Conservation (phyloP, 2,329 filamentous ascomycete species). For the Fusarium chaquense region DNA sequence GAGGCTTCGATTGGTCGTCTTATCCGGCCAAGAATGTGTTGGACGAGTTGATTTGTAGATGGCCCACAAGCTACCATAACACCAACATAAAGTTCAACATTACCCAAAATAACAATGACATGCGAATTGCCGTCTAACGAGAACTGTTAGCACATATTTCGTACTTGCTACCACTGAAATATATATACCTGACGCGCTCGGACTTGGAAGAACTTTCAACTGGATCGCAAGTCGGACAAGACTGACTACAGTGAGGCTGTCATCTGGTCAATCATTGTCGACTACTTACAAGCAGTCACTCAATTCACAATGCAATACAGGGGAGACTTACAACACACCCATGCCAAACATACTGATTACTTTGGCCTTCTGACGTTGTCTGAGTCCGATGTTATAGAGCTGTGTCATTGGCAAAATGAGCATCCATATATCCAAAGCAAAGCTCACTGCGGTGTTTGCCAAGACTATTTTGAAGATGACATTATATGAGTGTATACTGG, state of each 20-base stretch:
- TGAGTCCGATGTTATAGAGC: neutral
- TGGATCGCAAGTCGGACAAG: neutral
- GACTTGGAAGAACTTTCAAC: neutral
- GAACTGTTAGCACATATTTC: too few species aligned
- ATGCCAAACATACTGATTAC: constrained; percentile 8
- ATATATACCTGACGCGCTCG: neutral
- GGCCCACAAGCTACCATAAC: constrained; percentile 1
- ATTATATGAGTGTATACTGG: rapidly evolving
- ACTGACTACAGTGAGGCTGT: neutral
- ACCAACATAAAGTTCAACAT: constrained; percentile 4
- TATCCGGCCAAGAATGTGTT: neutral
- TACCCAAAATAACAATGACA: neutral
- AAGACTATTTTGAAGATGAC: rapidly evolving
- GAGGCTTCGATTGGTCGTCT: neutral
- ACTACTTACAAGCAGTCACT: neutral
- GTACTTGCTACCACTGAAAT: neutral
- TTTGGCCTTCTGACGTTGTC: neutral
- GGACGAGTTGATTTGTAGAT: neutral
- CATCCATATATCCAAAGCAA: constrained; percentile 19
- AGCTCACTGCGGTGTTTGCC: neutral
- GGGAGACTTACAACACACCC: neutral
- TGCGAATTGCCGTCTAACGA: neutral
- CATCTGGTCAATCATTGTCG: neutral
- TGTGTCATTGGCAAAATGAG: constrained; percentile 20
- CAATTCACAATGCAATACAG: neutral